phyloP scores from a whole-genome alignment of 305 asterid species.

The Coffea humblotiana region DNA sequence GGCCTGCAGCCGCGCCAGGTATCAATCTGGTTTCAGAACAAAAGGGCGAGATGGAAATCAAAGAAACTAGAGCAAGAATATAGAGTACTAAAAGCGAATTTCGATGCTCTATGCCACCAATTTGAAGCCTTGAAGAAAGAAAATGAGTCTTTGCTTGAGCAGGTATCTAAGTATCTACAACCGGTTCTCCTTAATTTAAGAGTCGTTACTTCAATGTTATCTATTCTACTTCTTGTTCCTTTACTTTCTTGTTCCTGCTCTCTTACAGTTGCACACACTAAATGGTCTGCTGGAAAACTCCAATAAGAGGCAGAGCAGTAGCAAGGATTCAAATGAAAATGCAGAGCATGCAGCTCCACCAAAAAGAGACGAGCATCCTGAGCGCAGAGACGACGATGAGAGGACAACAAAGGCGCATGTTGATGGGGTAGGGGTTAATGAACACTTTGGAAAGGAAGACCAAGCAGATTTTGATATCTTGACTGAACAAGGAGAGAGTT shows the following conservation, averaged over 20 bases:
- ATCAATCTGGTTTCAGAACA: slow-evolving; percentile 91
- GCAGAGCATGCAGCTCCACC: not conserved
- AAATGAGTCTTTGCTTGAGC: slow-evolving; percentile 50
- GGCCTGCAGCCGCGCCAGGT: slow-evolving; percentile 85
- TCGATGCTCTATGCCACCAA: slow-evolving; percentile 38
- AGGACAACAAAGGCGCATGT: not conserved
- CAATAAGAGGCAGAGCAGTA: slow-evolving; percentile 15
- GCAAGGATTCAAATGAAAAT: slow-evolving; percentile 21
- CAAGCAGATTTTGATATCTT: slow-evolving; percentile 12
- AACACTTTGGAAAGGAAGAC: not conserved
- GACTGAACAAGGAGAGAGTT: slow-evolving; percentile 30
- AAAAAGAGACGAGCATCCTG: not conserved
- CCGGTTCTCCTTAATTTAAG: not conserved
- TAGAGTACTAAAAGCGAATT: slow-evolving; percentile 45
- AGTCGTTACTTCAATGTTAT: not conserved
- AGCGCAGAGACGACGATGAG: slow-evolving; percentile 10
- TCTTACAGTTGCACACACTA: slow-evolving; percentile 28
- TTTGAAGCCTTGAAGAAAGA: slow-evolving; percentile 60
- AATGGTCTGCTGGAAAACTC: slow-evolving; percentile 17
- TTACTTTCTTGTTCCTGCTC: not conserved
- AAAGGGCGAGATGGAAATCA: slow-evolving; percentile 79
- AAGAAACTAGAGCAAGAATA: slow-evolving; percentile 80
- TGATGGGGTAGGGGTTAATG: not conserved
- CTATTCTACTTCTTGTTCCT: not conserved
- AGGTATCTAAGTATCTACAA: slow-evolving; percentile 51